Evolutionary conservation across 2,329 filamentous ascomycete genomes (phyloP), one percentile per base, ranked within the genome.

Genomic region (Cercospora sojina): DNA sequence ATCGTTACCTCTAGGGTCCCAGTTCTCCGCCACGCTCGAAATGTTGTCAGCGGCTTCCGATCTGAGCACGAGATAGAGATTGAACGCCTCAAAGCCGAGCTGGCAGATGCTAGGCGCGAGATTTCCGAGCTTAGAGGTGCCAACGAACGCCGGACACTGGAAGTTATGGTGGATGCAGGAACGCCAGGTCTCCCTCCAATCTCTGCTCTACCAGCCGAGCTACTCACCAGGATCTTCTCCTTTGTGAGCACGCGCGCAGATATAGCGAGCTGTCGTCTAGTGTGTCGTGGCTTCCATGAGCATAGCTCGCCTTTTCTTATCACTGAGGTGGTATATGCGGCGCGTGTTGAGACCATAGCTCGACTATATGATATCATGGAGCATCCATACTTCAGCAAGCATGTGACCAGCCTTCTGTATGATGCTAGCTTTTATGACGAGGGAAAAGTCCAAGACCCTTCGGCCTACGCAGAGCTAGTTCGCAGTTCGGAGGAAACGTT

Each of bases 251-350:
- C 31, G 16, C 41, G 18, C 13, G 23, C 27, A 18, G 59, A 66
- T 20, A 35, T 69, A 20, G 51, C 25, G 3, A 61, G 29, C 29
- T 69, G 59, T 57, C 66, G 68, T 10, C 55, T 67, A 5, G 65
- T 67, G 3, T 65, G 56, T 56, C 59, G 41, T 12, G 23, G 25
- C 13, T 67, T 70, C 38, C 61, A 65, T 6, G 43, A 69, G 29
- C 57, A 67, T 25, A 64, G 67, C 65, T 69, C 67, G 53, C 69
- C 60, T n/a, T 69, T 60, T 32, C 61, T 70, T 5, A 65, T 69
- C 32, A 62, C 64, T 3, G 13, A 41, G n/a, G 60, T 69, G 10
- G 59, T 69, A 10, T 69, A 64, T 49, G 65, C 65, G 1, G 31
- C 16, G 16, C 59, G 69, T 5, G 47, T 64, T n/a, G 58, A 66